phyloP scores from a whole-genome alignment of 2,329 filamentous ascomycete genomes.

The Aspergillus sp. region DNA sequence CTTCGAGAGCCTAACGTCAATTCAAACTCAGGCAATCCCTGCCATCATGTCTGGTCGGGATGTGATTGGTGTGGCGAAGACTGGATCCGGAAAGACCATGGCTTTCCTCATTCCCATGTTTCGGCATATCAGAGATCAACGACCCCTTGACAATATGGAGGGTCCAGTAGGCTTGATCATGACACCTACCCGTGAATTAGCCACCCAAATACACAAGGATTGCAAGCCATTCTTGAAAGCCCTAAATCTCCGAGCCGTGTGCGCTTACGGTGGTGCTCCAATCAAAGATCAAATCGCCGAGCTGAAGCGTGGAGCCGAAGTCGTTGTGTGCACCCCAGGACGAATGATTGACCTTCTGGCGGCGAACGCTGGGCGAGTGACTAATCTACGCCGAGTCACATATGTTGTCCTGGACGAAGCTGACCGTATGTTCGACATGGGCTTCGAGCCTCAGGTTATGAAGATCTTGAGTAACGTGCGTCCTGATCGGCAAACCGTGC shows the following conservation, averaged over 20 bases:
- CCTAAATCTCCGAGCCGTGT: constrained; percentile 80
- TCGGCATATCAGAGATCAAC: constrained; percentile 93
- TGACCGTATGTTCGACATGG: constrained; percentile 99
- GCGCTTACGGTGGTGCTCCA: constrained; percentile 90
- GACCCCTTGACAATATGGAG: constrained; percentile 76
- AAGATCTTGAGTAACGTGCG: constrained; percentile 92
- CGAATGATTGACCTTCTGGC: constrained; percentile 93
- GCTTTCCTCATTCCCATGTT: constrained; percentile 97
- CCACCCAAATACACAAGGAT: constrained; percentile 89
- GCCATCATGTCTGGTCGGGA: constrained; percentile 95
- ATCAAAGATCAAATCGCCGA: constrained; percentile 98
- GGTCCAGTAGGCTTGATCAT: constrained; percentile 87
- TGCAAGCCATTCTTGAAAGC: constrained; percentile 92
- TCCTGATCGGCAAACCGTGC: constrained; percentile 86
- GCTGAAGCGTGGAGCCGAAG: constrained; percentile 89
- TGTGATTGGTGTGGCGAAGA: constrained; percentile 95
- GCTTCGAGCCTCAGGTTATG: constrained; percentile 96
- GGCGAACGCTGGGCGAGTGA: constrained; percentile 90
- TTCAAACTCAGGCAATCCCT: constrained; percentile 92
- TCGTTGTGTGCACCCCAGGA: constrained; percentile 92
- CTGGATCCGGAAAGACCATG: constrained; percentile 94
- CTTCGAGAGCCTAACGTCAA: constrained; percentile 86
- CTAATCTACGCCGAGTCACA: constrained; percentile 82
- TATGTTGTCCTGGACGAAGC: constrained; percentile 97
- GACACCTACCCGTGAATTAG: constrained; percentile 91